Evolutionary conservation across 2,329 filamentous ascomycete species (phyloP).

Genomic region (Podosphaera aphanis): DNA sequence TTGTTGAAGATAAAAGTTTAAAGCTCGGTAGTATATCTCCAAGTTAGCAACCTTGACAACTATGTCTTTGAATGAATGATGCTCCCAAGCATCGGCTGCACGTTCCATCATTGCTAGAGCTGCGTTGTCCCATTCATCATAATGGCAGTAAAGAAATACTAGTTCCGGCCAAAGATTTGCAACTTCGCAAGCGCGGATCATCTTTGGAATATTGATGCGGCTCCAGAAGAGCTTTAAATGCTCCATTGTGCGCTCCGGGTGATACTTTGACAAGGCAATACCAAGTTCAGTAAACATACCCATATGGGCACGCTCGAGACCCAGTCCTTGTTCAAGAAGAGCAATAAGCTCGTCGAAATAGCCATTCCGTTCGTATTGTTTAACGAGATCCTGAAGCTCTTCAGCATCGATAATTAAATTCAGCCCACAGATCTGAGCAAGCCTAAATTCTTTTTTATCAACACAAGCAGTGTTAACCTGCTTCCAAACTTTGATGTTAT

Average conservation of each 20-base stretch:
- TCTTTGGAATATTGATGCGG: conserved; percentile 91
- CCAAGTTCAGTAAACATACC: conserved; percentile 90
- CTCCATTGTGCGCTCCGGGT: conserved; percentile 91
- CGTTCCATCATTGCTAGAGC: conserved; percentile 95
- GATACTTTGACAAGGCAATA: conserved; percentile 81
- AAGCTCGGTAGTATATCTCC: conserved; percentile 93
- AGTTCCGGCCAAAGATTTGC: conserved; percentile 93
- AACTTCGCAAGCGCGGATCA: conserved; percentile 81
- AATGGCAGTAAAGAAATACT: conserved; percentile 94
- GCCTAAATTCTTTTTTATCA: conserved; percentile 92
- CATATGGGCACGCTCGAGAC: conserved; percentile 64
- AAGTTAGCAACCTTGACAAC: conserved; percentile 93
- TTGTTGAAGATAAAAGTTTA: conserved; percentile 95
- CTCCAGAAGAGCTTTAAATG: conserved; percentile 98
- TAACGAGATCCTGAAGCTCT: conserved; percentile 75
- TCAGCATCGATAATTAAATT: conserved; percentile 96
- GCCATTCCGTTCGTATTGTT: conserved; percentile 88
- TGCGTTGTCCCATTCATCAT: conserved; percentile 95
- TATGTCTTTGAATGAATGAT: conserved; percentile 98
- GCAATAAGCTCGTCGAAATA: conserved; percentile 97
- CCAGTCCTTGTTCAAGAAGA: conserved; percentile 81
- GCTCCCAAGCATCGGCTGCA: conserved; percentile 92
- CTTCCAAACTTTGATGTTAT: conserved; percentile 98
- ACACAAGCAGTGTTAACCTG: conserved; percentile 94
- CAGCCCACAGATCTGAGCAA: conserved; percentile 94